Evolutionary conservation across 768 basidiomycete genomes (phyloP).

Genomic region (Holtermannia corniformis): DNA sequence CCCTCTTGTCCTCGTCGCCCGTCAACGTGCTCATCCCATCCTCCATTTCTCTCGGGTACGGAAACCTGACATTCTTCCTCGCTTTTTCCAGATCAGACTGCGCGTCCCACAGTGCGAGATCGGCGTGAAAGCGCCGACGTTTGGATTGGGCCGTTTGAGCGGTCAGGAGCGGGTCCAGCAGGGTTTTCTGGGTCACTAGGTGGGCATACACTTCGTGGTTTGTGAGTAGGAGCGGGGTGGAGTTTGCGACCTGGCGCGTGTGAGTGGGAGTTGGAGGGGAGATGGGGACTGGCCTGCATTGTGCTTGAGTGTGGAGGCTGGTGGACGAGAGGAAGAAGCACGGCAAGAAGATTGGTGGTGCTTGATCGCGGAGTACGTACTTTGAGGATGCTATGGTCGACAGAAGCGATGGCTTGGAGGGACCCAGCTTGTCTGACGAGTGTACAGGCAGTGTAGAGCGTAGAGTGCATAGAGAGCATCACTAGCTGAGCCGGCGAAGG

Average conservation of each 20-base stretch:
- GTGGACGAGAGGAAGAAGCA: background rate
- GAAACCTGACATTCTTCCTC: slow-evolving; percentile 10
- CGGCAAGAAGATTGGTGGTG: too few relatives aligned
- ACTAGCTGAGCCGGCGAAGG: too few relatives aligned
- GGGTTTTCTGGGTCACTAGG: slow-evolving; percentile 63
- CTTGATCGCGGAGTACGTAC: too few relatives aligned
- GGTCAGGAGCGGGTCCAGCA: slow-evolving; percentile 36
- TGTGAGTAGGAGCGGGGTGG: slow-evolving; percentile 67
- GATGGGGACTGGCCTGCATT: background rate
- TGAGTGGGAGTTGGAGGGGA: background rate
- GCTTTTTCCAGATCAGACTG: slow-evolving; percentile 9
- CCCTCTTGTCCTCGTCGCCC: slow-evolving; percentile 54
- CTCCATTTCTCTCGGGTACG: background rate
- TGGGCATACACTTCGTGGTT: slow-evolving; percentile 77
- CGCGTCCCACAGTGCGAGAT: slow-evolving; percentile 3
- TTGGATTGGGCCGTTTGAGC: slow-evolving; percentile 2
- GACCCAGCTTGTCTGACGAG: too few relatives aligned
- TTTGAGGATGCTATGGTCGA: too few relatives aligned
- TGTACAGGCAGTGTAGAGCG: too few relatives aligned
- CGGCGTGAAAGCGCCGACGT: slow-evolving; percentile 5
- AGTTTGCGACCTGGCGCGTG: slow-evolving; percentile 47
- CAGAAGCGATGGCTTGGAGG: too few relatives aligned
- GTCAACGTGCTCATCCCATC: slow-evolving; percentile 12
- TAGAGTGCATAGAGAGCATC: too few relatives aligned
- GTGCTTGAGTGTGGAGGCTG: background rate